Base-by-base conservation (phyloP, 192 early-diverging fungal genomes). In the Coemansia sp. region DNA sequence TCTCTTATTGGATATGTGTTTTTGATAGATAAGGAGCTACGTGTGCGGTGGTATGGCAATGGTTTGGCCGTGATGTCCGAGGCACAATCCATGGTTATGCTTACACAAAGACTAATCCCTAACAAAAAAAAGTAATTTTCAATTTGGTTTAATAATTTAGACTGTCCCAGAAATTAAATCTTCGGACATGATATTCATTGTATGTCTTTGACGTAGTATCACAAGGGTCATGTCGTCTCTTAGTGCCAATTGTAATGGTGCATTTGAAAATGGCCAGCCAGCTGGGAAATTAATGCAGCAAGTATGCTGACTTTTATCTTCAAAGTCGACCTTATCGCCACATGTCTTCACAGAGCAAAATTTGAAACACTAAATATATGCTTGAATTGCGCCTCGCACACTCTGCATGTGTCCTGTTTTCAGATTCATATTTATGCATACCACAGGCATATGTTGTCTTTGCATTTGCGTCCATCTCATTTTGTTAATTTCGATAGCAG, bases 1-100 rank as follows among this genome's bases (percentile, higher is more conserved):
- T 62, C 73, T 22, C 72, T 78, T 23, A 75, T 83, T 35, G 82
- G 82, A 19, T 83, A 78, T 37, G 66, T 71, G 20, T 83, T 79
- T 52, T 50, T 83, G 57, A 62, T 83, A 45, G 82, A 83, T 51
- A 56, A 63, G 4, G 53, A 64, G 3, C 65, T 63, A 8, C 68
- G 73, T 18, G 61, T 83, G 10, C 72, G 82, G 53, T 83, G 82
- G 82, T 83, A 83, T 47, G 82, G 73, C 51, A 83, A 83, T 50
- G 82, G 82, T 32, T 58, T 64, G 49, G 73, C 82, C 13, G 66
- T 64, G 12, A 41, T 72, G 48, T 59, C 59, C 29, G 78, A 81
- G 59, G 66, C 57, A 7, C 50, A 56, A 18, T 63, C 69, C 18
- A 75, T 81, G 78, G 38, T 68, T 20, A 52, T 54, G 37, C 69